Evolutionary conservation across 2,329 filamentous ascomycete genomes (phyloP).

Genomic region (Fusarium pseudonygamai): DNA sequence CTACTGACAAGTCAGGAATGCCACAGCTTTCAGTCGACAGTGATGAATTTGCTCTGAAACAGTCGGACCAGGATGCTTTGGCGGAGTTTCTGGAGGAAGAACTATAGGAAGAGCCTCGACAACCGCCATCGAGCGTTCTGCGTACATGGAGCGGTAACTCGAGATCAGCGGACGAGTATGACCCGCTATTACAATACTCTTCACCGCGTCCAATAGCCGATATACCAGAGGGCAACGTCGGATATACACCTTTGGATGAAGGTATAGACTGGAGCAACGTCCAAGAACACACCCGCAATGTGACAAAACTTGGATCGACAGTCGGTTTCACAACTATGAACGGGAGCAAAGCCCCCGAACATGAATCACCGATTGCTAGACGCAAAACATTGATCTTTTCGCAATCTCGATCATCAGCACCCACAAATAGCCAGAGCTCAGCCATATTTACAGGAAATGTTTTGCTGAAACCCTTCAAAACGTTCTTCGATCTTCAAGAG

Average conservation of each 20-base stretch:
- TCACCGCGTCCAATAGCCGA: constrained; percentile 35
- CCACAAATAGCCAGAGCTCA: not conserved
- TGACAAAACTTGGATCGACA: not conserved
- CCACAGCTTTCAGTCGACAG: not conserved
- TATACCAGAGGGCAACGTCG: not conserved
- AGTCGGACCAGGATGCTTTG: constrained; percentile 29
- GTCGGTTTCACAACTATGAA: not conserved
- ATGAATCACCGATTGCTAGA: not conserved
- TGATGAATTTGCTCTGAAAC: constrained; percentile 6
- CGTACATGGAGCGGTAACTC: constrained; percentile 47
- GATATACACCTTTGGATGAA: constrained; percentile 44
- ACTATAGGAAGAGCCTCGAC: constrained; percentile 10
- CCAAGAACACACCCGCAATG: constrained; percentile 13
- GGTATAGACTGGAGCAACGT: constrained; percentile 55
- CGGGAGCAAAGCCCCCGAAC: not conserved
- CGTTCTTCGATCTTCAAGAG: constrained; percentile 72
- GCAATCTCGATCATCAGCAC: constrained; percentile 1
- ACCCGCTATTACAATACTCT: constrained; percentile 49
- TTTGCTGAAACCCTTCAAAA: constrained; percentile 44
- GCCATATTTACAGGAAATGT: not conserved
- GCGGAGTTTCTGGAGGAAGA: constrained; percentile 16
- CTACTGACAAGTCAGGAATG: not conserved
- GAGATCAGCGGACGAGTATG: constrained; percentile 48
- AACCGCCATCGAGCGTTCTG: constrained; percentile 47
- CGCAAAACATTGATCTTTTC: not conserved